Percentiles rank a stretch among this genome's conserved stretches.
phyloP scores from a whole-genome alignment of 805 yeast species.

The Ogataea nitratoaversa region DNA sequence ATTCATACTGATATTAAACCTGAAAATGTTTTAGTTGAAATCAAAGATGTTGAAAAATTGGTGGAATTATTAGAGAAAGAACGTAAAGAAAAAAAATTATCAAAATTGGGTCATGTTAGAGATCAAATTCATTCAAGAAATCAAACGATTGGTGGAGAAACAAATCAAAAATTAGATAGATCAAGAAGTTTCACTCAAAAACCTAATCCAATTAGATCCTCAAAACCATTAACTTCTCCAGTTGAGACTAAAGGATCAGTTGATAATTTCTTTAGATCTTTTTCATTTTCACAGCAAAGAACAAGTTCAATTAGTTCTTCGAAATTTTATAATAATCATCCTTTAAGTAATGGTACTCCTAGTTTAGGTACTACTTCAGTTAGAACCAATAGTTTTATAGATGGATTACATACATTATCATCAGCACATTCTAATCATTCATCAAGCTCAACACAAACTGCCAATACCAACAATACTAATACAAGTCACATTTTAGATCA shows the following conservation, averaged over 20 bases:
- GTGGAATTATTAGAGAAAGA: slow-evolving; percentile 40
- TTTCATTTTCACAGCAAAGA: slow-evolving; percentile 29
- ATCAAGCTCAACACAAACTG: background rate
- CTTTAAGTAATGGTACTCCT: background rate
- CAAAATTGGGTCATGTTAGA: slow-evolving; percentile 20
- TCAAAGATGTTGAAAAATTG: slow-evolving; percentile 49
- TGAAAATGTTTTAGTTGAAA: slow-evolving; percentile 58
- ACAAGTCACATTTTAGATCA: too few species aligned
- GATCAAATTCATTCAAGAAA: background rate
- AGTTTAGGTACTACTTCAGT: background rate
- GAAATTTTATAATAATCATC: background rate
- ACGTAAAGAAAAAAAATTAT: slow-evolving; percentile 21
- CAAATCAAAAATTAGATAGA: slow-evolving; percentile 8
- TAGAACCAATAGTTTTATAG: slow-evolving; percentile 1
- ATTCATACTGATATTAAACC: slow-evolving; percentile 78
- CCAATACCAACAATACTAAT: too few species aligned
- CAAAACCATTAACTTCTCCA: slow-evolving; percentile 48
- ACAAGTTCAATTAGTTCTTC: slow-evolving; percentile 16
- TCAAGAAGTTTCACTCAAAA: slow-evolving; percentile 16
- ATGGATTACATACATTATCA: background rate
- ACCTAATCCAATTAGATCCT: slow-evolving; percentile 14
- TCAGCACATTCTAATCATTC: slow-evolving; percentile 1
- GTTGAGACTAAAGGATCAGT: slow-evolving; percentile 32
- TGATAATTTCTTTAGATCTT: slow-evolving; percentile 32
- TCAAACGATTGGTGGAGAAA: background rate